phyloP scores from a whole-genome alignment of 176 grass and related monocot species.

The Guadua angustifolia region DNA sequence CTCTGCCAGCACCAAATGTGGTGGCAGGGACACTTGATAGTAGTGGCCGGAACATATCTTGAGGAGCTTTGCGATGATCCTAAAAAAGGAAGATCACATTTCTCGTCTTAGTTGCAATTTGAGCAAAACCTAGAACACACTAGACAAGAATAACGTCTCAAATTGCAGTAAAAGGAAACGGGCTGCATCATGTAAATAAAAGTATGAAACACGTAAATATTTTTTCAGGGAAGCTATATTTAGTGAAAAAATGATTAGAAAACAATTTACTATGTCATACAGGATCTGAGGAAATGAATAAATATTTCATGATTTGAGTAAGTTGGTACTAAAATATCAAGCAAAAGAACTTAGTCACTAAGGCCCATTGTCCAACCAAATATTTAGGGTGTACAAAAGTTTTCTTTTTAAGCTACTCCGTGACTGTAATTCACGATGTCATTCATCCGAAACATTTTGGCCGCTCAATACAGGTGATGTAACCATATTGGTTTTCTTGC shows the following conservation, averaged over 20 bases:
- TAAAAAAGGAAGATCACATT: slow-evolving; percentile 49
- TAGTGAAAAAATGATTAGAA: background rate
- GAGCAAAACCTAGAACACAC: background rate
- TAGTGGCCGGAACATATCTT: slow-evolving; percentile 91
- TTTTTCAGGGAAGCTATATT: slow-evolving; percentile 31
- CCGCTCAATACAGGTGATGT: background rate
- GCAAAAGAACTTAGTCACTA: background rate
- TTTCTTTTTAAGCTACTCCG: slow-evolving; percentile 17
- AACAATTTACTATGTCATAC: slow-evolving; percentile 8
- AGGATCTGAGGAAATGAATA: background rate
- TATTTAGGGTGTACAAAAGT: slow-evolving; percentile 1
- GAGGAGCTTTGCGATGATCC: slow-evolving; percentile 84
- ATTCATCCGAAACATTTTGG: slow-evolving; percentile 16
- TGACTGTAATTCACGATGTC: slow-evolving; percentile 27
- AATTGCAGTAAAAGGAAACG: slow-evolving; percentile 6
- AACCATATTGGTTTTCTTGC: background rate
- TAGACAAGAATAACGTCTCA: slow-evolving; percentile 17
- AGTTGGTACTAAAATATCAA: background rate
- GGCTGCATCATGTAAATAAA: slow-evolving; percentile 7
- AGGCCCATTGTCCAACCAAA: background rate
- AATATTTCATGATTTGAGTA: slow-evolving; percentile 19
- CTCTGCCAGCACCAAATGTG: slow-evolving; percentile 61
- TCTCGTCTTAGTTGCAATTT: slow-evolving; percentile 43
- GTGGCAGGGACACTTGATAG: slow-evolving; percentile 79
- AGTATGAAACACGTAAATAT: slow-evolving; percentile 10